A percentile compares a stretch with the other conserved stretches of the same genome.
Conservation (phyloP, 1,139 yeast species). For the Zygoascus sp. region DNA sequence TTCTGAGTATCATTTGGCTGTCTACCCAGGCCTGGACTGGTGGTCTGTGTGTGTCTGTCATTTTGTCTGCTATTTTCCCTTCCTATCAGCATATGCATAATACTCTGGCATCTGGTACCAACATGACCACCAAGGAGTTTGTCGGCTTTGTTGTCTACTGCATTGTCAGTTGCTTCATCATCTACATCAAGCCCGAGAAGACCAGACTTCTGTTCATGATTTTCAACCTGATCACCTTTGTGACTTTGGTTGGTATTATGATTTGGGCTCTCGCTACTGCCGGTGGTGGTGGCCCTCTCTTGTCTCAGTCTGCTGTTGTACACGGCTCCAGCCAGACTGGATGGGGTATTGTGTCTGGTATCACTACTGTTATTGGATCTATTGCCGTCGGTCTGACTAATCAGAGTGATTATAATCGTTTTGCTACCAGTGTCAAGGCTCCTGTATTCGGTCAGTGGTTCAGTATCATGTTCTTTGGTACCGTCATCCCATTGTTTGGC, state of each 20-base stretch:
- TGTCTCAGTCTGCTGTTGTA: conserved; percentile 17
- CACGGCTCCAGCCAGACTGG: conserved; percentile 20
- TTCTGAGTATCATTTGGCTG: conserved; percentile 30
- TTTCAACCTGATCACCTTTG: conserved; percentile 15
- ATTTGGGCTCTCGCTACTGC: conserved; percentile 21
- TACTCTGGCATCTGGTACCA: conserved; percentile 28
- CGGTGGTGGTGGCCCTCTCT: conserved; percentile 21
- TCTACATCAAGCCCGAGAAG: conserved; percentile 26
- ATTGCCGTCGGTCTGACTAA: conserved; percentile 34
- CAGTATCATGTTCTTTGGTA: conserved; percentile 23
- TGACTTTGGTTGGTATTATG: conserved; percentile 18
- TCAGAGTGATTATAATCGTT: conserved; percentile 36
- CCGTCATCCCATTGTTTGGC: conserved; percentile 28
- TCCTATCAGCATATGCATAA: conserved; percentile 29
- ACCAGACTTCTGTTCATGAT: conserved; percentile 15
- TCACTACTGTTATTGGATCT: conserved; percentile 17
- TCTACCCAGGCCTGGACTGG: conserved; percentile 30
- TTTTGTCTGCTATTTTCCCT: conserved; percentile 24
- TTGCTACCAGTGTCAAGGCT: conserved; percentile 23
- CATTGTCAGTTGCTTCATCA: conserved; percentile 24
- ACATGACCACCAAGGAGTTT: conserved; percentile 31
- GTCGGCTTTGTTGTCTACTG: conserved; percentile 30
- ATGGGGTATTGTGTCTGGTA: conserved; percentile 21
- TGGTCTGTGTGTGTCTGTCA: conserved; percentile 26
- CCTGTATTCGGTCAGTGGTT: conserved; percentile 23